Evolutionary conservation across 176 grass and related monocot species (phyloP), one percentile per base, ranked within the genome.

Genomic region (Oryza rufipogon): DNA sequence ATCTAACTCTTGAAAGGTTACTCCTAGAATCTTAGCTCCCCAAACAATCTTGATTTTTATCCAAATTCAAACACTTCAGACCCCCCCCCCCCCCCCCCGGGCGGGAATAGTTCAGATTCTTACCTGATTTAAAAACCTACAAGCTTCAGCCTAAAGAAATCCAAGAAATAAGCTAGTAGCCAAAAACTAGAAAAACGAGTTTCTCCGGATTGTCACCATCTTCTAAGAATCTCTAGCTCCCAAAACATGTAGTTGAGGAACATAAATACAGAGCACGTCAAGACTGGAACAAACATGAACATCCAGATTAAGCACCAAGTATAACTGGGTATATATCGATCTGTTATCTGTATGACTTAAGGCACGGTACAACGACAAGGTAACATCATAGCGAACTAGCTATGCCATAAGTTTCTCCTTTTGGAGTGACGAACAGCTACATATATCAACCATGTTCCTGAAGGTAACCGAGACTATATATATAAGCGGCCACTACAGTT

Each of bases 321-420:
- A 73, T 73, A 64, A 46, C 38, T 26, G 9, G 38, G 2, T 73
- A 32, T 36, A 64, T 34, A 73, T 38, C 32, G 65, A 78, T 72
- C 86, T 38, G 44, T 32, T 49, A 48, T 36, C n/a, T 73, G 26
- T 87, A 42, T 68, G 73, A 69, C 49, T 69, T 80, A 56, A 76
- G 65, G 38, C 84, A 78, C 36, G 69, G 63, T 78, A 80, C 64
- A 74, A 70, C 39, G 66, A 36, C 63, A 65, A 64, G 66, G 34
- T 56, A 51, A 30, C 80, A 90, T 70, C 32, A 74, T 9, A 86
- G 36, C 74, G 47, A 79, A 74, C 69, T 51, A 80, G 70, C 67
- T 90, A 75, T 4, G 5, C 33, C 84, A 68, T 79, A 75, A 64
- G 78, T 7, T 80, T 83, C 7, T 69, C n/a, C 39, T 83, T 83